These are phyloP conservation scores for Athelia psychrophila DNA, from an alignment of 1,284 basidiomycete genomes.

Conservation along the genomic window DNA sequence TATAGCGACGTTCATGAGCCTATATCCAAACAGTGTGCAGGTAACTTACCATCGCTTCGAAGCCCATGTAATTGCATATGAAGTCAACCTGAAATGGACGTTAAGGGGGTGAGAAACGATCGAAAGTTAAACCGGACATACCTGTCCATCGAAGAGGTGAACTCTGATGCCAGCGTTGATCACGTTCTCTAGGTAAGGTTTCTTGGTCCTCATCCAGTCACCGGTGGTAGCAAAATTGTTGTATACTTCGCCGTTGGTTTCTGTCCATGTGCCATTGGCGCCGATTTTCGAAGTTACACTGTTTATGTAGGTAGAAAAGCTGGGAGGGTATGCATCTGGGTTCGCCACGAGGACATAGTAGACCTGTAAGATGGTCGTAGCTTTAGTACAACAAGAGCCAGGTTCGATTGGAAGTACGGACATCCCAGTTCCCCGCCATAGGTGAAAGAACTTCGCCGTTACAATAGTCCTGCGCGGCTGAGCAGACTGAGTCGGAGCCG, in stretches of 20 bases:
- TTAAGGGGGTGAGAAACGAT: no score
- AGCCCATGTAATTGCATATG: constrained; percentile 51
- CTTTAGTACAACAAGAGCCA: neutral
- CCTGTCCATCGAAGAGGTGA: constrained; percentile 42
- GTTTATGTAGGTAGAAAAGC: constrained; percentile 41
- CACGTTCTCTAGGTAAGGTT: constrained; percentile 52
- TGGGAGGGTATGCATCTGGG: constrained; percentile 55
- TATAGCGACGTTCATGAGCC: constrained; percentile 11
- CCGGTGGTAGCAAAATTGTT: constrained; percentile 55
- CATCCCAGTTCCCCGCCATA: constrained; percentile 43
- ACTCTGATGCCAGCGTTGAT: constrained; percentile 58
- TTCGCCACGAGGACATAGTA: constrained; percentile 53
- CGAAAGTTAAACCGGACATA: no score
- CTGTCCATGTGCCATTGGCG: constrained; percentile 45
- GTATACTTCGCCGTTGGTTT: constrained; percentile 45
- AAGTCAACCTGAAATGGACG: constrained; percentile 37
- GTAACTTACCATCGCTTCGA: constrained; percentile 35
- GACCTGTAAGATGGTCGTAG: constrained; percentile 22
- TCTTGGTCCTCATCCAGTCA: constrained; percentile 63
- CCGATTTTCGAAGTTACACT: constrained; percentile 41
- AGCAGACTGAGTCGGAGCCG: constrained; percentile 46
- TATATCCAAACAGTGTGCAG: constrained; percentile 15
- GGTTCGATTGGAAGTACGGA: no score
- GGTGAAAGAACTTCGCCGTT: constrained; percentile 50
- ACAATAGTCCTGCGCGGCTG: constrained; percentile 51